These are phyloP conservation scores for Paramecium primaurelia DNA, from an alignment of 73 alveolate species.

Conservation along the genomic window DNA sequence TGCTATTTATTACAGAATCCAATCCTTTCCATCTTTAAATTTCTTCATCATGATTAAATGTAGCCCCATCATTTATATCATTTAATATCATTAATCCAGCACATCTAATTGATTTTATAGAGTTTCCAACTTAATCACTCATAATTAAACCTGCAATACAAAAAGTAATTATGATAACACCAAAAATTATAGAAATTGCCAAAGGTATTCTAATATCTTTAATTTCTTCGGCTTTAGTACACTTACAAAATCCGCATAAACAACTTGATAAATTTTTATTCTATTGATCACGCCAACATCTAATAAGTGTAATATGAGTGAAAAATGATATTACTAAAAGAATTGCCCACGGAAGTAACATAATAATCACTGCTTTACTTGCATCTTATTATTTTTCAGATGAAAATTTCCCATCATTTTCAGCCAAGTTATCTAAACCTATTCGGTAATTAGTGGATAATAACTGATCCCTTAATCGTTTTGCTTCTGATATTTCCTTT, in stretches of 20 bases:
- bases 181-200: neutral
- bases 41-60: neutral
- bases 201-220: neutral
- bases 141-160: neutral
- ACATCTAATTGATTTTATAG: neutral
- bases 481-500: neutral
- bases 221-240: neutral
- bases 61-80: neutral
- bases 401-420: neutral
- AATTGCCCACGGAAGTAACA: neutral
- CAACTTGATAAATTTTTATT: neutral
- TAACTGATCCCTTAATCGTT: neutral
- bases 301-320: neutral
- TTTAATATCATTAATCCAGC: neutral
- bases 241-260: neutral
- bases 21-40: conserved; percentile 1
- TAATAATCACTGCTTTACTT: neutral
- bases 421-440: neutral
- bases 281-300: neutral
- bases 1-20: neutral
- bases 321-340: neutral
- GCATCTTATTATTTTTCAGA: neutral
- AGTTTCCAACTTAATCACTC: neutral
- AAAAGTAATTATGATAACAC: neutral
- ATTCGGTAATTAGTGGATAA: neutral